Base-by-base conservation (phyloP, 495 filamentous ascomycete species). In the Xylaria flabelliformis region DNA sequence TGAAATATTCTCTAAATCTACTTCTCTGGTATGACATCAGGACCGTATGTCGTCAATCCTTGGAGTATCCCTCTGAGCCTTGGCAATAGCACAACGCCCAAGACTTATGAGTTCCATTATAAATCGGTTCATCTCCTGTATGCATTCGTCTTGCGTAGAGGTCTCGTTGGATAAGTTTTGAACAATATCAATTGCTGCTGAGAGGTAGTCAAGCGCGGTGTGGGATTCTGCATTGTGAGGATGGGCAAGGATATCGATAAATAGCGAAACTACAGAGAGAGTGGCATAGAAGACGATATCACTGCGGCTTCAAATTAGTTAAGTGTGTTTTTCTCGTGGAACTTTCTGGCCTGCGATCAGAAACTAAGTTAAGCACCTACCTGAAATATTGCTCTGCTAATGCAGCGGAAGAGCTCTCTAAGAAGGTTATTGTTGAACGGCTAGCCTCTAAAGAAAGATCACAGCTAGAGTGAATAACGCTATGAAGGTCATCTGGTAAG, bases 401-500 rank as follows among this genome's bases (percentile, higher is more conserved):
- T 5, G 42, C 3, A n/a, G n/a, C 29, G 4, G 39, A 2, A n/a
- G 36, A 15, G 9, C n/a, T 44, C 3, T 26, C 7, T 21, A 64
- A 29, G 13, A 42, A 41, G 6, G 24, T 32, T 48, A 73, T 39
- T 19, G 71, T 70, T 36, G 71, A 73, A 5, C 71, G 71, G 58
- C 71, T 69, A 6, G 65, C 71, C 32, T 73, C 71, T 17, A 73
- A 36, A 1, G 71, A 69, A 21, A 73, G 64, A 10, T 73, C 71
- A 21, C 58, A 55, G 55, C 71, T 70, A 3, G 71, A 73, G 36
- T 73, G 71, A 10, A 73, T 73, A 26, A 58, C 66, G 12, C 24
- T 73, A 36, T 73, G 71, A 29, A 73, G 55, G 32, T 70, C 66
- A n/a, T 73, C 71, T 12, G 71, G 71, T 10, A 64, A 36, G 59